phyloP scores from a whole-genome alignment of 495 filamentous ascomycete species.

The Neurospora terricola region DNA sequence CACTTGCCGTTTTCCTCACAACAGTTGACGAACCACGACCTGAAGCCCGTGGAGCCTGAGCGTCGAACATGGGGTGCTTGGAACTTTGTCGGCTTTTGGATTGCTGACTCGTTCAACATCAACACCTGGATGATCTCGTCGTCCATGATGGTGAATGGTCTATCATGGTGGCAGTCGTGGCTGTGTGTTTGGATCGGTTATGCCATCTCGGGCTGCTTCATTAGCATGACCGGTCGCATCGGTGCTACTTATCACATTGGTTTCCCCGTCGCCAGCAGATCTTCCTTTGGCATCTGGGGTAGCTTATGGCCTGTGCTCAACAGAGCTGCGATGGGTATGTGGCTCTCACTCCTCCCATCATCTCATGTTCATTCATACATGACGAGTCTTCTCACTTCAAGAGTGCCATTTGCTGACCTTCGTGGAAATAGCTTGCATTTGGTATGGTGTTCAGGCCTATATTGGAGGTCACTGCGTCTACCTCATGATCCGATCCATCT shows the following conservation, averaged over 20 bases:
- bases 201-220: slow-evolving; percentile 62
- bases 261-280: slow-evolving; percentile 68
- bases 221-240: slow-evolving; percentile 72
- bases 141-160: slow-evolving; percentile 59
- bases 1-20: slow-evolving; percentile 2
- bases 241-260: slow-evolving; percentile 85
- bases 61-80: slow-evolving; percentile 78
- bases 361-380: background rate
- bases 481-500: slow-evolving; percentile 75
- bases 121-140: slow-evolving; percentile 98
- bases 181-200: slow-evolving; percentile 84
- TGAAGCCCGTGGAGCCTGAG: slow-evolving; percentile 82
- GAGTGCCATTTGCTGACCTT: slow-evolving; percentile 1
- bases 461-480: slow-evolving; percentile 77
- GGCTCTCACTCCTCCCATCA: background rate
- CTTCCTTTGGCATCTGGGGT: slow-evolving; percentile 81
- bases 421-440: slow-evolving; percentile 46
- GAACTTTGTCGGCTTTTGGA: slow-evolving; percentile 89
- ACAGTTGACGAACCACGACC: slow-evolving; percentile 74
- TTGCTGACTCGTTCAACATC: slow-evolving; percentile 93
- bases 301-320: slow-evolving; percentile 88
- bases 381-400: background rate
- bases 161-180: slow-evolving; percentile 97
- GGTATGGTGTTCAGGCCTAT: slow-evolving; percentile 82
- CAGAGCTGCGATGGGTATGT: slow-evolving; percentile 64